phyloP scores from a whole-genome alignment of 305 asterid species.

The Striga hermonthica region DNA sequence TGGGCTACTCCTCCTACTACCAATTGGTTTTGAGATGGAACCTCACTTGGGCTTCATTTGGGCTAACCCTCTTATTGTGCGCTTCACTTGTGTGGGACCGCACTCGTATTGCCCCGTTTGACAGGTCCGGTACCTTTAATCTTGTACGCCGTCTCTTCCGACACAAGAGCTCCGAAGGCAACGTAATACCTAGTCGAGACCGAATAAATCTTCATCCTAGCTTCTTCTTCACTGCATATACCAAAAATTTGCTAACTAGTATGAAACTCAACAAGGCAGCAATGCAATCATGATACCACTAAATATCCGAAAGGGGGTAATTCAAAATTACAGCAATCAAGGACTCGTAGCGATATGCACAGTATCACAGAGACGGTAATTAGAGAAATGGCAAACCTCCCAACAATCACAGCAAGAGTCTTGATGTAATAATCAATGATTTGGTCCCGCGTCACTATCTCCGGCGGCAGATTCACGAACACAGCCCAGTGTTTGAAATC shows the following conservation, averaged over 20 bases:
- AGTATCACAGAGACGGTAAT: no score
- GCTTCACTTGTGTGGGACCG: no score
- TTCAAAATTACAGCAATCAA: neutral
- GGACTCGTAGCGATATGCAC: neutral
- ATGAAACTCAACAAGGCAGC: neutral
- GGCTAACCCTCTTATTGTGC: no score
- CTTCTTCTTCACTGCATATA: constrained; percentile 75
- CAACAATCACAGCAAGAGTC: constrained; percentile 65
- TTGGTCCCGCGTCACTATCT: constrained; percentile 66
- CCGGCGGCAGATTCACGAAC: constrained; percentile 84
- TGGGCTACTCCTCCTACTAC: no score
- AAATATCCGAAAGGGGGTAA: neutral
- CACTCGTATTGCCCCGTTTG: no score
- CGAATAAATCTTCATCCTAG: constrained; percentile 85
- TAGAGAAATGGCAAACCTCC: constrained; percentile 75
- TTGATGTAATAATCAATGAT: constrained; percentile 71
- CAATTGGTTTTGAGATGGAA: no score
- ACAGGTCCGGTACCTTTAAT: constrained; percentile 55
- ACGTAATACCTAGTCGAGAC: constrained; percentile 82
- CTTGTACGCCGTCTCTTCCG: constrained; percentile 80
- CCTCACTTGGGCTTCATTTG: no score
- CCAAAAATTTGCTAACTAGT: constrained; percentile 6
- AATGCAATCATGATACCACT: neutral
- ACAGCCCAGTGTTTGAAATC: constrained; percentile 99
- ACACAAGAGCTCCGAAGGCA: constrained; percentile 96